These are phyloP conservation scores for Trametes versicolor DNA, from an alignment of 1,284 basidiomycete genomes.

Conservation along the genomic window DNA sequence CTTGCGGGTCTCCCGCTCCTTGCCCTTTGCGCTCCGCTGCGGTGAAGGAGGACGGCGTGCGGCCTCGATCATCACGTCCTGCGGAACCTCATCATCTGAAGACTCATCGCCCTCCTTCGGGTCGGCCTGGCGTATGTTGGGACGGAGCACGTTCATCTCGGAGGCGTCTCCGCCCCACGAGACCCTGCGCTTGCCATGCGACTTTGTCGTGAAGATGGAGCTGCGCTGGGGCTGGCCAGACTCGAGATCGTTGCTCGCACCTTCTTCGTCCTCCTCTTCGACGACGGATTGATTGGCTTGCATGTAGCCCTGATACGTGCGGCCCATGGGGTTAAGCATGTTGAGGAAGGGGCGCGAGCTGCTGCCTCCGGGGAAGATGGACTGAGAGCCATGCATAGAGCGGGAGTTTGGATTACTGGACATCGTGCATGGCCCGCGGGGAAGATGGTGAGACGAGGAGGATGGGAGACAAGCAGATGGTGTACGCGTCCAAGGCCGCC, in stretches of 20 bases:
- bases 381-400: conserved; percentile 48
- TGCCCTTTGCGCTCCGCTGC: conserved; percentile 49
- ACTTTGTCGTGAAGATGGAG: conserved; percentile 43
- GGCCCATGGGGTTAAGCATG: conserved; percentile 83
- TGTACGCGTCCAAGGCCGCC: conserved; percentile 30
- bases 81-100: conserved; percentile 83
- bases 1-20: conserved; percentile 43
- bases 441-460: neutral
- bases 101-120: conserved; percentile 63
- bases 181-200: conserved; percentile 60
- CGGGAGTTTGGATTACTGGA: conserved; percentile 36
- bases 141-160: conserved; percentile 64
- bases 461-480: conserved; percentile 3
- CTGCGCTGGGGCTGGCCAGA: conserved; percentile 51
- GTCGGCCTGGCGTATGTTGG: conserved; percentile 74
- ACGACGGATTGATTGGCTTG: conserved; percentile 72
- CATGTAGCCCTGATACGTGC: conserved; percentile 73
- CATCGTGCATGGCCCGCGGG: conserved; percentile 23
- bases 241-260: conserved; percentile 61
- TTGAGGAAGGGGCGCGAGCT: conserved; percentile 79
- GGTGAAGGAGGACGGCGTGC: conserved; percentile 46
- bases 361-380: conserved; percentile 49
- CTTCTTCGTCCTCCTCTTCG: conserved; percentile 69
- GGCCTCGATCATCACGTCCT: conserved; percentile 85
- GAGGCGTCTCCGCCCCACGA: conserved; percentile 65